Conservation (phyloP, 495 filamentous ascomycete species). For the Annulohypoxylon maeteangense region DNA sequence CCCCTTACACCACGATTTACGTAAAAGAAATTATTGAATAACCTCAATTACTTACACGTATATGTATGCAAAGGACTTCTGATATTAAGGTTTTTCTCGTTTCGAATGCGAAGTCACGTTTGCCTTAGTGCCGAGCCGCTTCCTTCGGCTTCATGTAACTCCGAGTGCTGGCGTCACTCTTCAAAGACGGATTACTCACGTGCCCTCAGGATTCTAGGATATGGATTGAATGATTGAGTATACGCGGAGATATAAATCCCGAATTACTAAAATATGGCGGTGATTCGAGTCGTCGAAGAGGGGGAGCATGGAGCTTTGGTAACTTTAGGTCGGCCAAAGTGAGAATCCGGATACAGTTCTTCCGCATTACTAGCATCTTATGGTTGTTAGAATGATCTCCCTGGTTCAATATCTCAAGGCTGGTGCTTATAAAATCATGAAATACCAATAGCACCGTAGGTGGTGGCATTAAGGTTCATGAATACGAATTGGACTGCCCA, state of each 20-base stretch:
- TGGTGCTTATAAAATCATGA: not conserved
- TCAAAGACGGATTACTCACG: not conserved
- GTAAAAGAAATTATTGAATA: not conserved
- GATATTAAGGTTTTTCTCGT: not conserved
- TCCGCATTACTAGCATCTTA: not conserved
- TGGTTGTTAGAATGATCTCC: not conserved
- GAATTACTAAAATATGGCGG: too few species aligned
- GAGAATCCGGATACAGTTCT: not conserved
- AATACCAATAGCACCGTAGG: not conserved
- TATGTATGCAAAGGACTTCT: not conserved
- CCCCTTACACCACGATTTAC: not conserved
- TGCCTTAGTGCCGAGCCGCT: not conserved
- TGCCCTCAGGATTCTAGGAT: not conserved
- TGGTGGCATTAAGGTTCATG: not conserved
- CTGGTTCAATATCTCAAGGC: not conserved
- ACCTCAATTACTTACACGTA: not conserved
- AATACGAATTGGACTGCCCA: not conserved
- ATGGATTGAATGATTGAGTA: not conserved
- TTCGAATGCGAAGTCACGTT: not conserved
- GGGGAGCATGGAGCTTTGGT: too few species aligned
- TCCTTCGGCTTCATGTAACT: not conserved
- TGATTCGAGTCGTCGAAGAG: too few species aligned
- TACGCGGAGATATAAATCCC: not conserved
- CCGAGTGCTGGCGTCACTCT: not conserved
- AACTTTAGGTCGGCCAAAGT: too few species aligned